A percentile compares a stretch with the other conserved stretches of the same genome.
Evolutionary conservation across 2,329 filamentous ascomycete species (phyloP).

Genomic region (Thermothelomyces thermophilus): DNA sequence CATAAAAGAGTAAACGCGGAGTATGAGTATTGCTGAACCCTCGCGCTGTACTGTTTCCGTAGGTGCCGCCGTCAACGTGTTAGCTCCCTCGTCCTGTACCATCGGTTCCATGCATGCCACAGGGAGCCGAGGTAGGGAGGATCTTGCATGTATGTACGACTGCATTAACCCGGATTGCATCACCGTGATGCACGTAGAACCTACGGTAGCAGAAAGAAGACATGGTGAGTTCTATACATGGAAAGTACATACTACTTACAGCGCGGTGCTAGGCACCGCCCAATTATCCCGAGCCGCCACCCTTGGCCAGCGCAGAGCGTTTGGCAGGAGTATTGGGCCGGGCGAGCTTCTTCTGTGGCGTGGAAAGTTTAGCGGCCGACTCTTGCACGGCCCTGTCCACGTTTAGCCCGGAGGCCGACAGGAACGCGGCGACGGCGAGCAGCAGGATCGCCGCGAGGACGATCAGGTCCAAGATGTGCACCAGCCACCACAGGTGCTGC

Average conservation of each 20-base stretch:
- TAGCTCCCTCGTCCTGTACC: too few species aligned
- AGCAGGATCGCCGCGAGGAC: constrained; percentile 29
- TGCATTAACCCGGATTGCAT: too few species aligned
- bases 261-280: too few species aligned
- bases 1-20: too few species aligned
- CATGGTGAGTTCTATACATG: neutral
- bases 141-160: too few species aligned
- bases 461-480: constrained; percentile 66
- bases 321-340: neutral
- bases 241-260: neutral
- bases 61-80: too few species aligned
- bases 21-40: too few species aligned
- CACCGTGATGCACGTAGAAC: too few species aligned
- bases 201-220: too few species aligned
- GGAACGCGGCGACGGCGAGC: constrained; percentile 19
- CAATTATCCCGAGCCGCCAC: neutral
- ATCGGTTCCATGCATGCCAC: too few species aligned
- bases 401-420: constrained; percentile 18
- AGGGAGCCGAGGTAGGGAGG: too few species aligned
- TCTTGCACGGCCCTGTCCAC: constrained; percentile 9
- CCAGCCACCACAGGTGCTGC: constrained; percentile 91
- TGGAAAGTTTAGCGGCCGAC: neutral
- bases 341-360: neutral
- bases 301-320: neutral
- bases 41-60: too few species aligned